A percentile compares a stretch with the other conserved stretches of the same genome.
These are phyloP conservation scores for Fusarium sp. DNA, from an alignment of 2,329 filamentous ascomycete genomes.

Conservation along the genomic window DNA sequence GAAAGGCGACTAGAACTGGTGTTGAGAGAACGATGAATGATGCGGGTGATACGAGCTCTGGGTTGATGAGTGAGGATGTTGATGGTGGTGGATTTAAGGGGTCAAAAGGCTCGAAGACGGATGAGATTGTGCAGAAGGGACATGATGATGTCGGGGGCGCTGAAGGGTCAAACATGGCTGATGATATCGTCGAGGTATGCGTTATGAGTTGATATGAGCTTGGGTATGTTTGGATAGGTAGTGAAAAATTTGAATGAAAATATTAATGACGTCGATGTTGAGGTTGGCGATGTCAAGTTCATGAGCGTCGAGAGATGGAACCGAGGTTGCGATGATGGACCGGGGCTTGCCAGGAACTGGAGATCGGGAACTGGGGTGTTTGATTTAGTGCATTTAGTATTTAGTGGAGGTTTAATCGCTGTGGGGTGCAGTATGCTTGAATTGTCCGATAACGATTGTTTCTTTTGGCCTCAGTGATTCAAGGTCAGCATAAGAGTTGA, in stretches of 20 bases:
- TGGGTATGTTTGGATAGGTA: not conserved
- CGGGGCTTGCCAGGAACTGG: constrained; percentile 17
- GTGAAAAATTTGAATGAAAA: not conserved
- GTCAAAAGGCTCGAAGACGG: constrained; percentile 61
- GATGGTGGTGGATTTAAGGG: constrained; percentile 58
- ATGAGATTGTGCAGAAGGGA: constrained; percentile 73
- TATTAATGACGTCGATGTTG: not conserved
- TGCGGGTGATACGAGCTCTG: constrained; percentile 56
- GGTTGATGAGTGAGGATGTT: constrained; percentile 48
- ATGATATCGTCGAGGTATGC: not conserved
- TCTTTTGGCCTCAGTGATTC: not conserved
- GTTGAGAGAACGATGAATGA: constrained; percentile 82
- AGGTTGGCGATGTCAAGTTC: constrained; percentile 21
- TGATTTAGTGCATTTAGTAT: constrained; percentile 27
- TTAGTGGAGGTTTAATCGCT: constrained; percentile 24
- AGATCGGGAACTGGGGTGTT: constrained; percentile 28
- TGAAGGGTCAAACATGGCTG: constrained; percentile 54
- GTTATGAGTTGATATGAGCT: not conserved
- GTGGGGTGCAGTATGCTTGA: constrained; percentile 33
- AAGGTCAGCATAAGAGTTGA: not conserved
- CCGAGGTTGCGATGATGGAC: constrained; percentile 36
- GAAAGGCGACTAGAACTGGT: constrained; percentile 82
- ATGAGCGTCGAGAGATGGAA: constrained; percentile 29
- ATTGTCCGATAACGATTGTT: constrained; percentile 12
- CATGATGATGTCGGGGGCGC: constrained; percentile 58